Percentiles rank a stretch among this genome's conserved stretches.
These are phyloP conservation scores for Chlamydomonas eustigma DNA, from an alignment of 139 green algal species.

Conservation along the genomic window DNA sequence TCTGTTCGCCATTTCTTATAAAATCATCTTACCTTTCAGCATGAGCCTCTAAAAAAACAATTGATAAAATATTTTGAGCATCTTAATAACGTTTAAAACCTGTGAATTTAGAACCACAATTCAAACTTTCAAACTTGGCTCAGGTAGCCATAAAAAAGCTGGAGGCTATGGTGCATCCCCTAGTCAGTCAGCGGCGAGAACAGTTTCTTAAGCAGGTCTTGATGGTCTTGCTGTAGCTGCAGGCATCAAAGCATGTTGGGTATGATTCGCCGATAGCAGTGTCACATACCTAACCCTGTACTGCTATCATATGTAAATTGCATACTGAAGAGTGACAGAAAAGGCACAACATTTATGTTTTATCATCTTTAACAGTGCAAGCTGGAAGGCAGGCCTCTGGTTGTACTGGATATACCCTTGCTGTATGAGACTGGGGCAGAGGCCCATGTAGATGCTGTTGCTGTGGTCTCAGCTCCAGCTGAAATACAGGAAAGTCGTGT, in stretches of 20 bases:
- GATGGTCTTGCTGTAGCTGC: not conserved
- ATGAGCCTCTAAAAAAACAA: too few relatives aligned
- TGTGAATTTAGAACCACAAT: slow-evolving; percentile 15
- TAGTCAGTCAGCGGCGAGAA: slow-evolving; percentile 54
- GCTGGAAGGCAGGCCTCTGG: slow-evolving; percentile 22
- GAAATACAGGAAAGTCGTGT: slow-evolving; percentile 65
- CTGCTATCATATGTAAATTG: too few relatives aligned
- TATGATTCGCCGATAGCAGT: too few relatives aligned
- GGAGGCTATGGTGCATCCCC: slow-evolving; percentile 75
- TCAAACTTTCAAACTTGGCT: slow-evolving; percentile 6
- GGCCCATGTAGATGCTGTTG: slow-evolving; percentile 53
- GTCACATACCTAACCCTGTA: too few relatives aligned
- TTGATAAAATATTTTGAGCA: too few relatives aligned
- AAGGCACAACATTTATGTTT: too few relatives aligned
- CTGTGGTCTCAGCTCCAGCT: slow-evolving; percentile 57
- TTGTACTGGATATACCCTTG: slow-evolving; percentile 83
- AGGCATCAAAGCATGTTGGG: too few relatives aligned
- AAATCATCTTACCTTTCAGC: too few relatives aligned
- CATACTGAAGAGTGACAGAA: too few relatives aligned
- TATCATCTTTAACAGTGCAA: too few relatives aligned
- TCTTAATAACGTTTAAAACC: too few relatives aligned
- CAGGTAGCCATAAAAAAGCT: slow-evolving; percentile 56
- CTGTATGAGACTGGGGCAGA: slow-evolving; percentile 69
- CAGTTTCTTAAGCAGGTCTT: slow-evolving; percentile 36
- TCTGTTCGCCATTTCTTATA: too few relatives aligned